Base-by-base conservation (phyloP, 139 green algal species). In the Eudorina sp. region DNA sequence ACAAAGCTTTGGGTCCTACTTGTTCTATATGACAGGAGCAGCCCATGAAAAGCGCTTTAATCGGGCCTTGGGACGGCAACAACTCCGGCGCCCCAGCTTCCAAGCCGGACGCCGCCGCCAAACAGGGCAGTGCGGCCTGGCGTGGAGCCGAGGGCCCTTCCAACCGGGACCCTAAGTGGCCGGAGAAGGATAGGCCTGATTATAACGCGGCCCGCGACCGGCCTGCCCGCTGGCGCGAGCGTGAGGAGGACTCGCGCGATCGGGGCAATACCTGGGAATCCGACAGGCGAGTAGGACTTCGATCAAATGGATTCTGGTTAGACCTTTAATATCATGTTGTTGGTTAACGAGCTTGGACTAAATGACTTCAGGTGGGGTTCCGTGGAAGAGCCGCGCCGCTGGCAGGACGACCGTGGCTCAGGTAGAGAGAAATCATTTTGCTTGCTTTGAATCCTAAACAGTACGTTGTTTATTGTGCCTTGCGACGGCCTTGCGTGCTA, bases 41-140 rank as follows among this genome's bases (percentile, higher is more conserved):
- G 45, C 64, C 81, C n/a, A 87, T 87, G 81, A 87, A 87, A 51
- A 87, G 81, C 40, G 81, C 81, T 46, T 43, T 87, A 31, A 87
- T 87, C 34, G 81, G 81, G n/a, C 81, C 81, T 18, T 87, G 81
- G 81, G 81, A 87, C 45, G 64, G 81, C 19, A 87, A 60, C 38
- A 66, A 53, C 23, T 23, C 62, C 40, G 60, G 81, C 3, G 81
- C 81, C 2, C 81, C 45, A n/a, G 31, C 16, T 45, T 72, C 77
- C 62, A 87, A 87, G 81, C 14, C 43, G 18, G 81, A 78, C 81
- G 81, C 81, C 81, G 81, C 81, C 81, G 81, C 81, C 62, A 79
- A 78, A 31, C 45, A 66, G 81, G 45, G 40, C 34, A 34, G 45
- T 55, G 4, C 81, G 11, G 81, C 64, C 14, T 87, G 81, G 81